phyloP scores from a whole-genome alignment of 2,329 filamentous ascomycete genomes.

The Fusarium sacchari region DNA sequence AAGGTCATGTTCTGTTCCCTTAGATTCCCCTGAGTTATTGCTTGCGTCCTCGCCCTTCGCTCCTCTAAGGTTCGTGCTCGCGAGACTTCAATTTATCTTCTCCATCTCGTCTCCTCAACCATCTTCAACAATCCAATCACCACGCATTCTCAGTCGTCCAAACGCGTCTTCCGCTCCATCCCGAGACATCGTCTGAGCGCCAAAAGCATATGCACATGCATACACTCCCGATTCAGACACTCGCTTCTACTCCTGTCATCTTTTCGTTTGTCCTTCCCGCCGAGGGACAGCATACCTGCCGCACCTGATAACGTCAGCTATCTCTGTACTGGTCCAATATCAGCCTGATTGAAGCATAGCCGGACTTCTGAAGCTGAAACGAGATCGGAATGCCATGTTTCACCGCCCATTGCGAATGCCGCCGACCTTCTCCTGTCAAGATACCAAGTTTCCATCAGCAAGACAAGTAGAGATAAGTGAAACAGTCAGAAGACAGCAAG shows the following conservation, averaged over 20 bases:
- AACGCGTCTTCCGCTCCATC: neutral
- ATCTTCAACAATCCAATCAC: neutral
- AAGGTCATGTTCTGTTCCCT: neutral
- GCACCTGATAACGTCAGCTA: accelerated
- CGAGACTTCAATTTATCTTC: neutral
- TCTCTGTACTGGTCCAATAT: accelerated
- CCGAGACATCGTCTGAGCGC: neutral
- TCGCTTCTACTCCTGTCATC: too few relatives aligned
- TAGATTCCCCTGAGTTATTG: too few relatives aligned
- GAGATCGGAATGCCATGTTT: accelerated
- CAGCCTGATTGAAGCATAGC: neutral
- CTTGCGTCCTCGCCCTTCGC: neutral
- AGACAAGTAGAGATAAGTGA: neutral
- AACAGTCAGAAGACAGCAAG: neutral
- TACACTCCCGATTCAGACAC: neutral
- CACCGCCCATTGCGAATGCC: too few relatives aligned
- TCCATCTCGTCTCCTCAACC: neutral
- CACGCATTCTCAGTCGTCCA: neutral
- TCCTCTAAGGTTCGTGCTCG: accelerated
- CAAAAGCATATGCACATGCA: neutral
- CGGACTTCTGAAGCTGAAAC: too few relatives aligned
- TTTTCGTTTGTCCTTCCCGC: neutral
- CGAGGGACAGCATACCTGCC: too few relatives aligned
- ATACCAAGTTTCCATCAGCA: neutral
- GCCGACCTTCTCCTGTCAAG: neutral